Percentiles rank a stretch among this genome's conserved stretches.
Evolutionary conservation across 257 asterid species (phyloP).

Genomic region (Mentha longifolia): DNA sequence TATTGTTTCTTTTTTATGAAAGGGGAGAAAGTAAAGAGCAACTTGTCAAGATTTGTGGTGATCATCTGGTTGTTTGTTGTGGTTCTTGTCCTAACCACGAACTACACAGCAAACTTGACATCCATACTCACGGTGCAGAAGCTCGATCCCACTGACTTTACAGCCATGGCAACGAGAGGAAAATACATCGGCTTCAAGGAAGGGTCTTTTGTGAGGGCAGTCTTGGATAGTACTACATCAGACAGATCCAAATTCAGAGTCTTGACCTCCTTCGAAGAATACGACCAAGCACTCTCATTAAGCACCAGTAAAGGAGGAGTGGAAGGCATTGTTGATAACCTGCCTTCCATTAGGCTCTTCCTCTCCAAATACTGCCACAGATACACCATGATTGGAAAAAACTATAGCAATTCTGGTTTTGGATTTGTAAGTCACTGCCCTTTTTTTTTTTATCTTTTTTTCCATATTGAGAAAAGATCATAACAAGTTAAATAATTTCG

Average conservation of each 20-base stretch:
- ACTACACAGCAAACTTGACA: conserved; percentile 62
- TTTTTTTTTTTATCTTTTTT: no score
- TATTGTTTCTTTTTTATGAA: background rate
- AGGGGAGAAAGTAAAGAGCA: conserved; percentile 62
- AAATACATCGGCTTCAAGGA: conserved; percentile 49
- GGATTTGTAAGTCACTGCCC: conserved; percentile 51
- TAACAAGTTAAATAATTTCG: background rate
- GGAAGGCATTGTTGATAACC: conserved; percentile 56
- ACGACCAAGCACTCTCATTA: conserved; percentile 47
- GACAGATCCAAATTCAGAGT: conserved; percentile 38
- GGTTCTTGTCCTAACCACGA: conserved; percentile 61
- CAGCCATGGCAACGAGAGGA: conserved; percentile 40
- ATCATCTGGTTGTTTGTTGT: conserved; percentile 58
- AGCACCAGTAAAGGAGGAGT: conserved; percentile 59
- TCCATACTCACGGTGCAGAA: conserved; percentile 64
- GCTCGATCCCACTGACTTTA: conserved; percentile 40
- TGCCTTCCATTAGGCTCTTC: conserved; percentile 52
- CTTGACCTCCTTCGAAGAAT: conserved; percentile 42
- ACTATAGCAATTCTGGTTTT: conserved; percentile 48
- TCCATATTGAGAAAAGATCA: background rate
- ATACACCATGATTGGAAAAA: conserved; percentile 47
- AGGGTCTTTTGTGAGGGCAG: conserved; percentile 43
- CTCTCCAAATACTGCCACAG: conserved; percentile 47
- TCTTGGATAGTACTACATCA: conserved; percentile 30
- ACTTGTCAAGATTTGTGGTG: conserved; percentile 57